Percentiles rank a stretch among this genome's conserved stretches.
phyloP scores from a whole-genome alignment of 352 stramenopile genomes.

The Paralagenidium karlingii region DNA sequence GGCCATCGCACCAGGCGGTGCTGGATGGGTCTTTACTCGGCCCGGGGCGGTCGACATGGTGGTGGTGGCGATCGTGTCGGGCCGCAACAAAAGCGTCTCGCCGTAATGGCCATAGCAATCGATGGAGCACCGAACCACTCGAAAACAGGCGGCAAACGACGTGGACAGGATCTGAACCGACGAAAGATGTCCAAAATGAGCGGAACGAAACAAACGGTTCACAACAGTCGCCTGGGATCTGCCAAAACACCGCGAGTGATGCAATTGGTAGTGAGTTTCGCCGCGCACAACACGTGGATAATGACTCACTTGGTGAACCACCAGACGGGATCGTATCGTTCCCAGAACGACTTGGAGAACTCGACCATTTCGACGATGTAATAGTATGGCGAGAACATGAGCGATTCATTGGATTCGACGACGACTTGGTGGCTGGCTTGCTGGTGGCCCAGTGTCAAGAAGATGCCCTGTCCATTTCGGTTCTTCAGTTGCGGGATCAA shows the following conservation, averaged over 20 bases:
- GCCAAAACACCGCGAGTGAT: not conserved
- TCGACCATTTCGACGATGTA: slow-evolving; percentile 48
- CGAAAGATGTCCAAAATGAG: slow-evolving; percentile 26
- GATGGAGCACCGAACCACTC: slow-evolving; percentile 40
- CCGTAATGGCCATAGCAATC: slow-evolving; percentile 32
- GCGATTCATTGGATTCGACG: slow-evolving; percentile 10
- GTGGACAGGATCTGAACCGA: slow-evolving; percentile 24
- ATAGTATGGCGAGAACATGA: slow-evolving; percentile 31
- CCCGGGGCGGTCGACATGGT: not conserved
- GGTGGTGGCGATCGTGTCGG: slow-evolving; percentile 4
- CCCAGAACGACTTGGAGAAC: slow-evolving; percentile 61
- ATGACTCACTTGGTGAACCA: slow-evolving; percentile 61
- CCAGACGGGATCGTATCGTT: slow-evolving; percentile 61
- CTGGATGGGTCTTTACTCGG: too few species aligned
- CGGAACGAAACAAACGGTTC: slow-evolving; percentile 44
- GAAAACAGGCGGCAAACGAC: slow-evolving; percentile 40
- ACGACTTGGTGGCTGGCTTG: not conserved
- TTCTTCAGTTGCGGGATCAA: too few species aligned
- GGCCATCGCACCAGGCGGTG: too few species aligned
- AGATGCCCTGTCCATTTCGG: not conserved
- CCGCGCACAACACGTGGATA: not conserved
- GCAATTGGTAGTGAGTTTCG: not conserved
- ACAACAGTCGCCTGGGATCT: slow-evolving; percentile 47
- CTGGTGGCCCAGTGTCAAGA: not conserved
- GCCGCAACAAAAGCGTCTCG: slow-evolving; percentile 35